Evolutionary conservation across 148 eudicot genomes (phyloP).

Genomic region (Chenopodium berlandieri): DNA sequence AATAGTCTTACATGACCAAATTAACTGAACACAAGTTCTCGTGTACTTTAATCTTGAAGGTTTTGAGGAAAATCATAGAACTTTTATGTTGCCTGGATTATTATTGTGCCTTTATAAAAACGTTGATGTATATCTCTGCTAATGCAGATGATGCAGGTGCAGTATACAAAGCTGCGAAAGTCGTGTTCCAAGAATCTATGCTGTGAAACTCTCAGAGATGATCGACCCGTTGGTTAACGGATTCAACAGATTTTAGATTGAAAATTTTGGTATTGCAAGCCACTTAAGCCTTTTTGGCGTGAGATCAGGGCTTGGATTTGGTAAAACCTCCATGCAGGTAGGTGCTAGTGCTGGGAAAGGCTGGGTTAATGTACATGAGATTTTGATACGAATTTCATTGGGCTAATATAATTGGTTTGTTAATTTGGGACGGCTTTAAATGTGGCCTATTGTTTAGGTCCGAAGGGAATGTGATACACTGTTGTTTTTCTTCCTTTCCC

Average conservation of each 20-base stretch:
- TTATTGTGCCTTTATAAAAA: too few species aligned
- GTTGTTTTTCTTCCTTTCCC: neutral
- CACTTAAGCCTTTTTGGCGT: neutral
- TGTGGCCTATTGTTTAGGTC: neutral
- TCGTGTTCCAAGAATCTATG: conserved; percentile 50
- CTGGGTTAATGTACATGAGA: neutral
- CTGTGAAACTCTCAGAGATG: conserved; percentile 4
- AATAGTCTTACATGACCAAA: neutral
- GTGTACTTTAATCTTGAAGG: neutral
- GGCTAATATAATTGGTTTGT: neutral
- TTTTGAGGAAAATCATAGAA: neutral
- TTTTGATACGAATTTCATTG: neutral
- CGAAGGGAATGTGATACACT: neutral
- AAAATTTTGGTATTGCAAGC: neutral
- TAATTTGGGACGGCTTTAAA: neutral
- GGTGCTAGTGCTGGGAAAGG: neutral
- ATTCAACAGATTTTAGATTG: neutral
- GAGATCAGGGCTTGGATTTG: neutral
- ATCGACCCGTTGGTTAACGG: neutral
- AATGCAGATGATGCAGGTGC: conserved; percentile 74
- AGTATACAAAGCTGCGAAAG: conserved; percentile 62
- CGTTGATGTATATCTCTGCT: conserved; percentile 4
- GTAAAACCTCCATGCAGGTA: neutral
- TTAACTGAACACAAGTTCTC: neutral
- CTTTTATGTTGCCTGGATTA: neutral